phyloP scores from a whole-genome alignment of 2,329 filamentous ascomycete species.

The Fusarium kyushuense region DNA sequence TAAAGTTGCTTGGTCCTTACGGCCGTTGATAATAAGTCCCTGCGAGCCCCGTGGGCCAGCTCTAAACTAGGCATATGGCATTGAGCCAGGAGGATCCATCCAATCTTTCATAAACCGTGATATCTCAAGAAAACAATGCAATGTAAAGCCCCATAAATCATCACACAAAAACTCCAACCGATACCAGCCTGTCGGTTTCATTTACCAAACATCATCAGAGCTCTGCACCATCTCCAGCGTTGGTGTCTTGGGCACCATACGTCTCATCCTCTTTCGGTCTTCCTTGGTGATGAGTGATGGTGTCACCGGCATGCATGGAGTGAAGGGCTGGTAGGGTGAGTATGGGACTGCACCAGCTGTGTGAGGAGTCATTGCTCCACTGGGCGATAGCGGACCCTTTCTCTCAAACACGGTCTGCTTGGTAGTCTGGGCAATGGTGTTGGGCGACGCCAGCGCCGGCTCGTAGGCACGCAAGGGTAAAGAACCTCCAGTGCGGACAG shows the following conservation, averaged over 20 bases:
- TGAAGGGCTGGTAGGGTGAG: slow-evolving; percentile 83
- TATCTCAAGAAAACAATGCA: slow-evolving; percentile 46
- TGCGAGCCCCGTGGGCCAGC: slow-evolving; percentile 14
- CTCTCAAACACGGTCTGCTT: slow-evolving; percentile 76
- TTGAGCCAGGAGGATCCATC: slow-evolving; percentile 23
- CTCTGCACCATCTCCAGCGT: slow-evolving; percentile 71
- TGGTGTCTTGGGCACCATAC: slow-evolving; percentile 72
- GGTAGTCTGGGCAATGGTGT: slow-evolving; percentile 60
- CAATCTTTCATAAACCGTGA: slow-evolving; percentile 33
- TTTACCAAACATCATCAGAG: slow-evolving; percentile 73
- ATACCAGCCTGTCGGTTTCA: not conserved
- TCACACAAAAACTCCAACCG: slow-evolving; percentile 7
- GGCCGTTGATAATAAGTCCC: slow-evolving; percentile 25
- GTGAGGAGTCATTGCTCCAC: slow-evolving; percentile 70
- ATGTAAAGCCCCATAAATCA: slow-evolving; percentile 20
- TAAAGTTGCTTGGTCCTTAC: slow-evolving; percentile 25
- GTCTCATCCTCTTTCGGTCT: slow-evolving; percentile 77
- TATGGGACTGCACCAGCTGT: slow-evolving; percentile 75
- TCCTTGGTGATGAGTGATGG: slow-evolving; percentile 78
- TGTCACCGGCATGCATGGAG: slow-evolving; percentile 79
- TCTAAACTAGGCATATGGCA: slow-evolving; percentile 18
- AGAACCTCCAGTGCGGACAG: slow-evolving; percentile 67
- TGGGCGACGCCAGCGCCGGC: slow-evolving; percentile 65
- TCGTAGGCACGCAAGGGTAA: slow-evolving; percentile 73
- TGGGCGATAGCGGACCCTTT: slow-evolving; percentile 65